Conservation (phyloP, 768 basidiomycete species). For the Trametes cubensis region DNA sequence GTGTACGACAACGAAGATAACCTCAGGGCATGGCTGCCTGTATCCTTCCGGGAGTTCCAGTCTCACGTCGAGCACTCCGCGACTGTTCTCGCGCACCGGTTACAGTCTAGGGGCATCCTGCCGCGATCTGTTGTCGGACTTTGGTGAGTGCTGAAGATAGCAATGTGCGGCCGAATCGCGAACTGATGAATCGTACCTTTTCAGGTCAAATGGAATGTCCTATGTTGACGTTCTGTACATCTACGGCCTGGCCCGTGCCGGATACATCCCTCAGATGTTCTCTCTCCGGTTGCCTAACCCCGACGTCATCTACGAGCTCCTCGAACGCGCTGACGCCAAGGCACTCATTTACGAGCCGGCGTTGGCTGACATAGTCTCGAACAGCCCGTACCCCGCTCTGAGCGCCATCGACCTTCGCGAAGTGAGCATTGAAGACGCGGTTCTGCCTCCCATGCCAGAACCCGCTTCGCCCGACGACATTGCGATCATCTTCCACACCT, state of each 20-base stretch:
- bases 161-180: too few relatives aligned
- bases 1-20: slow-evolving; percentile 35
- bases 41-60: slow-evolving; percentile 64
- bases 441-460: slow-evolving; percentile 52
- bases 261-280: slow-evolving; percentile 73
- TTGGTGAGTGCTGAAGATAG: slow-evolving; percentile 53
- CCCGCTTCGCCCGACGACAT: slow-evolving; percentile 35
- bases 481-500: slow-evolving; percentile 72
- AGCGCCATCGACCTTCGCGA: slow-evolving; percentile 44
- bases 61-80: slow-evolving; percentile 63
- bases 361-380: slow-evolving; percentile 46
- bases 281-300: slow-evolving; percentile 72
- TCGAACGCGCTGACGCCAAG: slow-evolving; percentile 56
- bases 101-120: slow-evolving; percentile 47
- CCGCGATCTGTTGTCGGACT: slow-evolving; percentile 62
- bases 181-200: neutral
- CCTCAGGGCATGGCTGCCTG: slow-evolving; percentile 54
- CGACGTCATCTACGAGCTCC: slow-evolving; percentile 64
- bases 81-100: slow-evolving; percentile 53
- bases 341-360: slow-evolving; percentile 66
- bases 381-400: slow-evolving; percentile 54
- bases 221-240: slow-evolving; percentile 69
- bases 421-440: slow-evolving; percentile 40
- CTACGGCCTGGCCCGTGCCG: slow-evolving; percentile 61
- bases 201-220: slow-evolving; percentile 68